Evolutionary conservation across 441 rosid genomes (phyloP), one percentile per base, ranked within the genome.

Genomic region (Mallotus japonicus): DNA sequence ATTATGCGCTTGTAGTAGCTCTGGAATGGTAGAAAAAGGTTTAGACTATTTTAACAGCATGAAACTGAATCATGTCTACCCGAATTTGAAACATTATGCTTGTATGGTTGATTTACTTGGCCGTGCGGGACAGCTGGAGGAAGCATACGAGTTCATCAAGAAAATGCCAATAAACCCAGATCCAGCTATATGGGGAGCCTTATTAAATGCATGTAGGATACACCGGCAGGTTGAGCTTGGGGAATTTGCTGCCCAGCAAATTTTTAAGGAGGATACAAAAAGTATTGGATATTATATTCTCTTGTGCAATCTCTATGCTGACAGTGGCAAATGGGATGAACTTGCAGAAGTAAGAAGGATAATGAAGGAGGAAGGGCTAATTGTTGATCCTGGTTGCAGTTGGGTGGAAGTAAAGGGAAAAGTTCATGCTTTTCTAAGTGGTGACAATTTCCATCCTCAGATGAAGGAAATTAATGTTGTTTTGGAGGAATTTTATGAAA

Each of bases 331-430:
- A 82, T 94, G 97, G 99, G 87, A 85, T 78, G 86, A 85, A 76
- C 92, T 90, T 79, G 90, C 90, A 3, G 82, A 84, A 82, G 89
- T 92, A 74, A 85, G 92, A 80, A 84, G 81, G 72, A 80, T 75
- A 71, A 92, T 95, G 97, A 88, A 82, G 78, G 92, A 86, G 76
- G 85, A 81, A 73, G 94, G 92, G 67, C 85, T 95, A 74, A 86
- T 79, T 13, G 78, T 87, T 79, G 97, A 95, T 85, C 88, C 97
- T 34, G 99, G 97, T 13, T 95, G 97, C 83, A 89, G 99, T 81
- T 94, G 97, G 97, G 92, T 92, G 49, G 97, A 94, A 83, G 85
- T 86, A 46, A 94, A 89, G 76, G 99, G 97, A 67, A 88, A 90
- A 76, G 87, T 92, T 61, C 94, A 95, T 50, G 99, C 97, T 71